Evolutionary conservation across 2,329 filamentous ascomycete species (phyloP), one percentile per base, ranked within the genome.

Genomic region (Volutella citrinella): DNA sequence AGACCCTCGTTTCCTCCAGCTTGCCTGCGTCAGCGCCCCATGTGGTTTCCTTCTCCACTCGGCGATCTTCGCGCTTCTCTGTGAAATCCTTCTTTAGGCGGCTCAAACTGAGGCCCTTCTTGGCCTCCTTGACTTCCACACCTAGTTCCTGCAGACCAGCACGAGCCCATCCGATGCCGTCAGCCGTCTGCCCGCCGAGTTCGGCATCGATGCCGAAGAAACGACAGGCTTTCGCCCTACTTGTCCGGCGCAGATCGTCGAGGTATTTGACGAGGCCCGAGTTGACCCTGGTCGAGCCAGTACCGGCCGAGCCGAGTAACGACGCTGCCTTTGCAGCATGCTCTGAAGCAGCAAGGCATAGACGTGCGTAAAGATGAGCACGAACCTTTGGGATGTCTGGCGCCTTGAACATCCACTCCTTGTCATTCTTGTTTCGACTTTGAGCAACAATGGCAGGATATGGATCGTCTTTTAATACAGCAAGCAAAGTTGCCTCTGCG

Each of bases 381-480:
- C 91, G 81, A 13, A 95, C 89, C 56, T 91, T 90, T 19, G 89
- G 85, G 30, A 96, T 87, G 31, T 88, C 80, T 1, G 91, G 88
- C 0, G 88, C 78, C 52, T 85, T 87, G 60, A 93, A 94, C 89
- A 97, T 97, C 91, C 91, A 98, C 48, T 97, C 91, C 42, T 78
- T 88, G 59, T 90, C 88, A 48, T 83, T 80, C 33, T 82, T 78
- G 55, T 95, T 94, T 29, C 90, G 76, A 36, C 83, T 79, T 52
- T 95, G 87, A 1, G 88, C 80, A 4, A 95, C 83, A 7, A 82
- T 77, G 3, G 84, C 81, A 2, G 91, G 84, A 54, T 96, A 97
- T 0, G 91, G 89, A 54, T 98, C 93, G 56, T 97, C 91, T 51
- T 97, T 97, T 30, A 95, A 61, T 1, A 97, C 88, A 1, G 88